A percentile compares a stretch with the other conserved stretches of the same genome.
Evolutionary conservation across 768 basidiomycete genomes (phyloP).

Genomic region (Suillus subaureus): DNA sequence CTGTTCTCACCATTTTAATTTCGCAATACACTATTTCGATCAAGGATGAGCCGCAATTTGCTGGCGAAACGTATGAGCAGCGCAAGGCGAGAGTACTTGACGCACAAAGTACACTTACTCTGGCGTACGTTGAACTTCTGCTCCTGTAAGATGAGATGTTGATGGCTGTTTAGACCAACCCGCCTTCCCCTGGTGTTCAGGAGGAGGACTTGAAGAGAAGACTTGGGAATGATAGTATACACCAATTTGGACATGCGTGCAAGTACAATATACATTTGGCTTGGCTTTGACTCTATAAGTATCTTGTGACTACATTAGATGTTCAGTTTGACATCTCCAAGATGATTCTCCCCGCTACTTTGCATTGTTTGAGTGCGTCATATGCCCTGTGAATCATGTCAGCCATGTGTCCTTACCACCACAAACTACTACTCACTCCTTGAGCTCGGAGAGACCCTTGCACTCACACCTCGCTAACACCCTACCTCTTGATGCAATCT

Average conservation of each 20-base stretch:
- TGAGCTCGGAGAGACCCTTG: slow-evolving; percentile 52
- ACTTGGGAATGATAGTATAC: not conserved
- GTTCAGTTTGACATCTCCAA: slow-evolving; percentile 35
- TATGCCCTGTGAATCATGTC: slow-evolving; percentile 34
- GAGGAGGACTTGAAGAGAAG: not conserved
- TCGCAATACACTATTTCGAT: slow-evolving; percentile 48
- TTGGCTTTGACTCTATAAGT: not conserved
- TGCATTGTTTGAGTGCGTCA: slow-evolving; percentile 41
- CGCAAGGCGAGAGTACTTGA: slow-evolving; percentile 44
- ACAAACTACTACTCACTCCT: slow-evolving; percentile 44
- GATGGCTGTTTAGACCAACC: slow-evolving; percentile 8
- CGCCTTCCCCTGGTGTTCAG: slow-evolving; percentile 14
- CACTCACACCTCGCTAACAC: slow-evolving; percentile 60
- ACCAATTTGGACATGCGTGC: not conserved
- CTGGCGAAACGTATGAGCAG: slow-evolving; percentile 48
- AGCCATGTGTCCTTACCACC: not conserved
- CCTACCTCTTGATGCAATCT: slow-evolving; percentile 70
- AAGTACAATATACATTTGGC: not conserved
- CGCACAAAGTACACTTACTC: slow-evolving; percentile 39
- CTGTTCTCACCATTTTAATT: slow-evolving; percentile 53
- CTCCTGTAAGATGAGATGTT: not conserved
- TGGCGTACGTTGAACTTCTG: slow-evolving; percentile 41
- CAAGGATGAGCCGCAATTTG: slow-evolving; percentile 53
- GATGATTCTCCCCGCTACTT: slow-evolving; percentile 44
- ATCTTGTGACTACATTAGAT: not conserved